phyloP scores from a whole-genome alignment of 306 rosid genomes.

The Lathyrus tuberosus region DNA sequence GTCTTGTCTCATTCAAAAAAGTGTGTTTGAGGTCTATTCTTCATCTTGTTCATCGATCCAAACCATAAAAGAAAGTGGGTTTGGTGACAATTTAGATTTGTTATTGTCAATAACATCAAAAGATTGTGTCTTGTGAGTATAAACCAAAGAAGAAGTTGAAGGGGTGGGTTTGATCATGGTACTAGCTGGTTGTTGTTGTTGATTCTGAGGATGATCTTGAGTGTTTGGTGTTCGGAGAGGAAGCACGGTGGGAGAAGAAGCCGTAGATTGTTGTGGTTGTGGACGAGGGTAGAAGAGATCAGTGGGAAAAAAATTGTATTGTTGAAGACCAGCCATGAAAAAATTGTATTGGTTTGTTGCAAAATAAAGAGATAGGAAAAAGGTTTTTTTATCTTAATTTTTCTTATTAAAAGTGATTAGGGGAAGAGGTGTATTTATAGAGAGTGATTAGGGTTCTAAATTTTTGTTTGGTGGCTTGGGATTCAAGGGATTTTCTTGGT shows the following conservation, averaged over 20 bases:
- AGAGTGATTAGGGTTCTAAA: neutral
- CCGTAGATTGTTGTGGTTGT: slow-evolving; percentile 40
- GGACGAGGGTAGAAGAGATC: slow-evolving; percentile 66
- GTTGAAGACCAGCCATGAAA: slow-evolving; percentile 75
- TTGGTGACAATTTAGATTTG: slow-evolving; percentile 6
- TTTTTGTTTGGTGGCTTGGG: neutral
- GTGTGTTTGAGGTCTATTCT: neutral
- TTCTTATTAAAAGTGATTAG: neutral
- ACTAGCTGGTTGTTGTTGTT: slow-evolving; percentile 21
- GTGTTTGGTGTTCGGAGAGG: slow-evolving; percentile 34
- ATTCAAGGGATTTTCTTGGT: neutral
- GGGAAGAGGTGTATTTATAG: neutral
- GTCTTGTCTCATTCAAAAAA: slow-evolving; percentile 27
- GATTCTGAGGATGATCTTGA: slow-evolving; percentile 27
- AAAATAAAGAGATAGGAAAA: neutral
- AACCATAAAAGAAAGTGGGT: slow-evolving; percentile 38
- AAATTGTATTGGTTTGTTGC: too few species aligned
- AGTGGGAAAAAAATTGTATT: slow-evolving; percentile 72
- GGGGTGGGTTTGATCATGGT: slow-evolving; percentile 31
- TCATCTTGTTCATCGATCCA: slow-evolving; percentile 32
- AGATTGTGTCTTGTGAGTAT: slow-evolving; percentile 1
- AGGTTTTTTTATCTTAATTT: neutral
- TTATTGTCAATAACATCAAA: neutral
- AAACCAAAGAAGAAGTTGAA: slow-evolving; percentile 27
- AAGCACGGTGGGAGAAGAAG: slow-evolving; percentile 26